phyloP scores from a whole-genome alignment of 2,329 filamentous ascomycete species.

The Rhinocladiella similis region DNA sequence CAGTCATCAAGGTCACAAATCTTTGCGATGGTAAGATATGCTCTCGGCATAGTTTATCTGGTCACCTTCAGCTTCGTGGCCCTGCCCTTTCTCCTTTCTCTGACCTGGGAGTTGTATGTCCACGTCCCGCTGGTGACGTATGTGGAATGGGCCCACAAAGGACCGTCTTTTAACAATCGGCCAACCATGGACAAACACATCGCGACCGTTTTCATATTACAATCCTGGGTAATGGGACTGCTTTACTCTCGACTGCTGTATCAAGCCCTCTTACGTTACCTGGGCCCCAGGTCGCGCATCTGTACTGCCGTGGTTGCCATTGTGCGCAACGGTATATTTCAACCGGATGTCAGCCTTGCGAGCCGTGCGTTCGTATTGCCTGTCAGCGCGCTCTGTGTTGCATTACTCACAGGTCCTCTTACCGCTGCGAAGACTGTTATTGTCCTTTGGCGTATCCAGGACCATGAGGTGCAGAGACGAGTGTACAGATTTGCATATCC shows the following conservation, averaged over 20 bases:
- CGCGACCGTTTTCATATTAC: conserved; percentile 79
- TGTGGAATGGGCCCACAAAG: conserved; percentile 39
- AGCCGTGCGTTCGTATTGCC: conserved; percentile 88
- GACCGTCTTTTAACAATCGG: neutral
- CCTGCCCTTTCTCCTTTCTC: conserved; percentile 76
- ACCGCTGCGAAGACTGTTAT: conserved; percentile 49
- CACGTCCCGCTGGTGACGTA: conserved; percentile 85
- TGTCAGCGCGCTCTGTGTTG: conserved; percentile 58
- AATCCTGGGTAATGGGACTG: conserved; percentile 91
- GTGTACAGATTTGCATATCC: conserved; percentile 76
- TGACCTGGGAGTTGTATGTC: conserved; percentile 83
- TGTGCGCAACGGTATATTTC: conserved; percentile 71
- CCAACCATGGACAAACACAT: neutral
- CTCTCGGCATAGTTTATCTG: conserved; percentile 67
- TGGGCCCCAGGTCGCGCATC: conserved; percentile 55
- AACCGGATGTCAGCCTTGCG: conserved; percentile 75
- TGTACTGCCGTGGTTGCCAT: conserved; percentile 74
- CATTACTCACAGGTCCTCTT: conserved; percentile 69
- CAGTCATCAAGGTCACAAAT: conserved; percentile 21
- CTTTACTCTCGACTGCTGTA: conserved; percentile 80
- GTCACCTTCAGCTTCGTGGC: conserved; percentile 73
- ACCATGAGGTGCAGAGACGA: conserved; percentile 36
- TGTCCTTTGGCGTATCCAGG: neutral
- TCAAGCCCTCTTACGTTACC: conserved; percentile 57
- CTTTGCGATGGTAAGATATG: conserved; percentile 31